phyloP scores from a whole-genome alignment of 768 basidiomycete species.

The Podaxis pistillaris region DNA sequence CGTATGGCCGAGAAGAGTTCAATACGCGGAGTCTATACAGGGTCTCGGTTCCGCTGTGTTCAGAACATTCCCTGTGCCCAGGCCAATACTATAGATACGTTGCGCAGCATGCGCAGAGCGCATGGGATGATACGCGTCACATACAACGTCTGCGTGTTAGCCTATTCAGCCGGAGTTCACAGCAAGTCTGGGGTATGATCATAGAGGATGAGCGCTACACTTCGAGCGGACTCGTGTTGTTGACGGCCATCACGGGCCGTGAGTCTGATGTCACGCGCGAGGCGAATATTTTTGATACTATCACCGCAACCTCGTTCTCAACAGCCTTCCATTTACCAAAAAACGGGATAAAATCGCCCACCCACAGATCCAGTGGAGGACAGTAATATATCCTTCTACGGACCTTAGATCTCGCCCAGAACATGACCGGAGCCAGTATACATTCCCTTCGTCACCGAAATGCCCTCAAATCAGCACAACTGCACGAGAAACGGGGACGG shows the following conservation, averaged over 20 bases:
- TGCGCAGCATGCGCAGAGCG: background rate
- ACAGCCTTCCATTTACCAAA: background rate
- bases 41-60: background rate
- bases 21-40: no score
- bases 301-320: background rate
- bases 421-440: background rate
- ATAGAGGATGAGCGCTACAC: constrained; percentile 3
- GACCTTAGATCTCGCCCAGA: background rate
- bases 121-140: background rate
- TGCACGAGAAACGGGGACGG: background rate
- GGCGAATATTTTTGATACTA: background rate
- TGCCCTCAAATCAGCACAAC: background rate
- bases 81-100: background rate
- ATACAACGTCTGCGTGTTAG: background rate
- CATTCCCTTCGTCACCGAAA: constrained; percentile 9
- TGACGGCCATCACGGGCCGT: background rate
- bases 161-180: background rate
- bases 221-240: background rate
- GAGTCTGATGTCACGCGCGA: background rate
- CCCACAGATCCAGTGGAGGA: background rate
- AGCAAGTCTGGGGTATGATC: background rate
- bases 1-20: no score
- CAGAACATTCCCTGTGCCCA: background rate
- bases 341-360: background rate
- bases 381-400: background rate